Conservation (phyloP, 805 yeast species). For the Metahyphopichia silvanorum region DNA sequence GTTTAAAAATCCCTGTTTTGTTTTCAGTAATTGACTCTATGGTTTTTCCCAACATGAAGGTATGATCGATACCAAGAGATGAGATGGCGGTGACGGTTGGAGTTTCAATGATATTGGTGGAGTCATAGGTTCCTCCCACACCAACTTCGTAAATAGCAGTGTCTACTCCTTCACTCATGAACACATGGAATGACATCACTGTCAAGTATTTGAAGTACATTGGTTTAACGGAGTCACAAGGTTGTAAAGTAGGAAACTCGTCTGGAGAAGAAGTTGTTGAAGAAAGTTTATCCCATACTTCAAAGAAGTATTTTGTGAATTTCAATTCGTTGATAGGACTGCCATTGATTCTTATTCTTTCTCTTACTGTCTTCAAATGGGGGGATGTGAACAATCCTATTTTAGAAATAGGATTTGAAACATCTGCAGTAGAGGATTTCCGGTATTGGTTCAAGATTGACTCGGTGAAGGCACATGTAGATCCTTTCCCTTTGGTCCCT, state of each 20-base stretch:
- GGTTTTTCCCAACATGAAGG: conserved; percentile 80
- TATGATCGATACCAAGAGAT: conserved; percentile 89
- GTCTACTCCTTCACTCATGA: conserved; percentile 83
- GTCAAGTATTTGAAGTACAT: conserved; percentile 92
- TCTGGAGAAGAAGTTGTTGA: conserved; percentile 50
- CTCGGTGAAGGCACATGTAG: conserved; percentile 92
- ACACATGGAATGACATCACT: conserved; percentile 84
- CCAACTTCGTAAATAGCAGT: conserved; percentile 97
- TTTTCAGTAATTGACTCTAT: conserved; percentile 93
- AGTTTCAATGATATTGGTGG: conserved; percentile 79
- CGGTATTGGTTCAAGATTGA: conserved; percentile 70
- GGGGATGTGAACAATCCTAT: conserved; percentile 96
- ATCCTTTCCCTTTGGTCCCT: conserved; percentile 98
- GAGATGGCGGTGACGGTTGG: conserved; percentile 88
- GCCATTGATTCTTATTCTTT: conserved; percentile 85
- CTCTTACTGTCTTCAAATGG: conserved; percentile 89
- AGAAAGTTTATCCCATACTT: conserved; percentile 84
- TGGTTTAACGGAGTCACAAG: conserved; percentile 74
- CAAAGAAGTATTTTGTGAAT: conserved; percentile 88
- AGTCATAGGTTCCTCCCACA: conserved; percentile 95
- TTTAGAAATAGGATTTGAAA: conserved; percentile 40
- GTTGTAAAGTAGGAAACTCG: conserved; percentile 61
- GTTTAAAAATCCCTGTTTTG: conserved; percentile 89
- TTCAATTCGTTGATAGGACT: conserved; percentile 74
- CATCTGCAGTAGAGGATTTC: conserved; percentile 9